Base-by-base conservation (phyloP, 805 yeast genomes). In the Schizosaccharomyces lindneri region DNA sequence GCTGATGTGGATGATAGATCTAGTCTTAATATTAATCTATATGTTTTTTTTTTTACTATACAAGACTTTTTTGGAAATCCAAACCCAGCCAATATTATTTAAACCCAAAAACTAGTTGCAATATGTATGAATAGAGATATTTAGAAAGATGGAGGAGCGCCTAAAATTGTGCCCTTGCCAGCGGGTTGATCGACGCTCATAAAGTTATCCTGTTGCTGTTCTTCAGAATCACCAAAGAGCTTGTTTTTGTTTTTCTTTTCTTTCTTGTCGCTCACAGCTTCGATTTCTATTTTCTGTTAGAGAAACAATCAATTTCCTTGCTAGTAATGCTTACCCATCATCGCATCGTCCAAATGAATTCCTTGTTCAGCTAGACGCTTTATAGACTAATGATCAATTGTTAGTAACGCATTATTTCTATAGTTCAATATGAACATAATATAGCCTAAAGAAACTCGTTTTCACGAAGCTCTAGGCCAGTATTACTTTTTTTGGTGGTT, bases 91-190 rank as follows among this genome's bases (percentile, higher is more conserved):
- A 57, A 36, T 27, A 57, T 57, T 7, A 57, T 27, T 29, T 57
- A n/a, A 57, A 57, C 43, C 43, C 60, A 17, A 57, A 57, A 57
- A 36, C 31, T 17, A 31, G 46, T 29, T 39, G 36, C 17, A 57
- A 31, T 27, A 21, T 31, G 32, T 29, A 55, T 19, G 19, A 55
- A 55, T 5, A 55, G 6, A 21, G 32, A 36, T 7, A 19, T 13
- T 32, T 93, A 93, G 48, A 93, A 71, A 17, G 57, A 21, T 46
- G 51, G 51, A 51, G 57, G 57, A 24, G 36, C 57, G 21, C 57
- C 57, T 2, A 51, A n/a, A 51, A 51, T 51, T 9, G 57, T 51
- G 65, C 80, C 78, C 68, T 89, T 87, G 75, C 81, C 93, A 4
- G 73, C 67, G 48, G 74, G 71, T 69, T 36, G 41, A 36, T 89